Evolutionary conservation across 306 rosid genomes (phyloP).

Genomic region (Rosa multiflora): DNA sequence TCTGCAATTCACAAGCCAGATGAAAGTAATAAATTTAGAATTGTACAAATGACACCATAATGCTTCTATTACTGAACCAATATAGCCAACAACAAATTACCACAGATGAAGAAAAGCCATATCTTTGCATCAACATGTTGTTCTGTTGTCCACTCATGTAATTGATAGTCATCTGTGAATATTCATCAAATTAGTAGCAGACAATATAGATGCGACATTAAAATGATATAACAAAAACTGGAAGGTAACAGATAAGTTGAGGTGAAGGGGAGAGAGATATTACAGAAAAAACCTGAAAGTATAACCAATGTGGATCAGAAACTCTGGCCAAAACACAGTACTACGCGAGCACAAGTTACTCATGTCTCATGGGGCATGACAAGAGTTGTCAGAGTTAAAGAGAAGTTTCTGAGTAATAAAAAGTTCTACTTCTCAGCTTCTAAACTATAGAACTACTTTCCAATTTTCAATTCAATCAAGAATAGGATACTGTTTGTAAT

Average conservation of each 20-base stretch:
- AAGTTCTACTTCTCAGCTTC: not conserved
- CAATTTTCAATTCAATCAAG: not conserved
- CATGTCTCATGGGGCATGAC: not conserved
- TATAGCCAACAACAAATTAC: constrained; percentile 35
- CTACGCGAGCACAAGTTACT: not conserved
- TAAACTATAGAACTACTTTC: not conserved
- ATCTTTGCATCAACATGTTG: constrained; percentile 69
- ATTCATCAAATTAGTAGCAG: constrained; percentile 34
- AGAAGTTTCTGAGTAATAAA: not conserved
- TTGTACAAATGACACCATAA: not conserved
- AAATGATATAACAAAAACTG: constrained; percentile 10
- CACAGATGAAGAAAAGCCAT: constrained; percentile 90
- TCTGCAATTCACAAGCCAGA: constrained; percentile 48
- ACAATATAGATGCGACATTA: constrained; percentile 13
- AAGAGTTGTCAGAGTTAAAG: not conserved
- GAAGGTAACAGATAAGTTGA: not conserved
- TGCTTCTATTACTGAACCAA: not conserved
- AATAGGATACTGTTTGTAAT: not conserved
- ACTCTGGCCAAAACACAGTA: not conserved
- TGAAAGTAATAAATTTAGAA: not conserved
- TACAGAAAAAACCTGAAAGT: not conserved
- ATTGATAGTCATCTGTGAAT: constrained; percentile 78
- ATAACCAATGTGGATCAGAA: not conserved
- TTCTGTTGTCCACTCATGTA: constrained; percentile 72
- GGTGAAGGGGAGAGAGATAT: not conserved